Conservation (phyloP, 257 asterid genomes). For the Ajuga chamaepitys region DNA sequence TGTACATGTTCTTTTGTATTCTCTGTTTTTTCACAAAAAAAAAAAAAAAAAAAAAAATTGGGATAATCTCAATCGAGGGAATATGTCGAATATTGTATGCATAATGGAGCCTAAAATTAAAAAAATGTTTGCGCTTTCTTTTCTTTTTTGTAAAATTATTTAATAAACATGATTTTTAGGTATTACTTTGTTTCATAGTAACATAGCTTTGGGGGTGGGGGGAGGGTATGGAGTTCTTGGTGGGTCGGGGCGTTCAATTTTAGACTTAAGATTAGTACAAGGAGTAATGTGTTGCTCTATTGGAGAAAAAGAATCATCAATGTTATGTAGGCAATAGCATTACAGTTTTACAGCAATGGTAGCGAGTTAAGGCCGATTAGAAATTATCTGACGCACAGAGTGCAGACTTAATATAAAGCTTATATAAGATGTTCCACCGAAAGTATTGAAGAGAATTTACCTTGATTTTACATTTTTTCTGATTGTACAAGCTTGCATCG, state of each 20-base stretch:
- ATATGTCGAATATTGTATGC: neutral
- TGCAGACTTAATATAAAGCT: neutral
- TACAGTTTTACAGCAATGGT: neutral
- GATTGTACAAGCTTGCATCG: too few species aligned
- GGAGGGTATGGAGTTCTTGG: too few species aligned
- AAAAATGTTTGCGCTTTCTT: neutral
- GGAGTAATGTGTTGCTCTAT: neutral
- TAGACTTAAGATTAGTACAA: neutral
- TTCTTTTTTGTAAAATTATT: neutral
- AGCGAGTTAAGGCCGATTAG: neutral
- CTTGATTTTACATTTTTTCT: neutral
- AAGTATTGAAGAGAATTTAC: neutral
- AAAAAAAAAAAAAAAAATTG: too few species aligned
- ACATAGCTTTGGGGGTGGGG: neutral
- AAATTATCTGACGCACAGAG: neutral
- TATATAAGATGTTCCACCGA: neutral
- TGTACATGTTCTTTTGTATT: constrained; percentile 19
- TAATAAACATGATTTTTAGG: neutral
- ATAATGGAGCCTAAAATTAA: neutral
- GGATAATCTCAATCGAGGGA: neutral
- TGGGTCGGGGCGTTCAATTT: neutral
- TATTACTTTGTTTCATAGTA: neutral
- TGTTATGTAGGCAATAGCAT: neutral
- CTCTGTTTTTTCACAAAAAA: neutral
- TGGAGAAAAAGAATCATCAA: neutral